Base-by-base conservation (phyloP, 1,139 yeast genomes). In the Kluyveromyces sp. region DNA sequence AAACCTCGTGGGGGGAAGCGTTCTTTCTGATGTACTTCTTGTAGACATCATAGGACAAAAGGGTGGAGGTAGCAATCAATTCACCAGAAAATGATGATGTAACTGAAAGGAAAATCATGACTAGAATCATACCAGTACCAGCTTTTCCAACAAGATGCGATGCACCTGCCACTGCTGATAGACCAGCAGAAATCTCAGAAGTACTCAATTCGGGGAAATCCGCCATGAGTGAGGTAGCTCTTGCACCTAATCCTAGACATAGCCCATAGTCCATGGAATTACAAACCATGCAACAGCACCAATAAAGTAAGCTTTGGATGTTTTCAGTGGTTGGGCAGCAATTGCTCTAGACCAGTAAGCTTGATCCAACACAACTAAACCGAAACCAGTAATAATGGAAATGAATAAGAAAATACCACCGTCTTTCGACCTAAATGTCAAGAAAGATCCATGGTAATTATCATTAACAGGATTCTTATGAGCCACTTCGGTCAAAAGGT, bases 41-140 rank as follows among this genome's bases (percentile, higher is more conserved):
- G 64, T 68, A 75, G 39, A 74, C 60, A 55, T 75, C 79, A 51
- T 71, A 72, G 0, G 78, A 70, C 36, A 69, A 52, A 43, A 74
- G 59, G 1, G 79, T 70, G 0, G 78, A 71, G 4, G 73, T 67
- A 4, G 78, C 77, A 50, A 75, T 72, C 40, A 72, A 57, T 53
- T 75, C 78, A 29, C 77, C 73, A 3, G 77, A 70, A 50, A 70
- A 67, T 1, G 79, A 73, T 2, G 78, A 71, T 2, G 78, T 73
- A 4, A 71, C 75, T 2, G 78, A 71, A 58, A 75, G 64, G 65
- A 74, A 75, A 4, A 75, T 69, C 73, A 73, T 71, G 37, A 73
- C 57, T 43, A 74, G 53, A 34, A 72, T 67, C 57, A 72, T 61
- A 7, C 65, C 70, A 2, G 71, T 65, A 7, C 78, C 79, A 7